Evolutionary conservation across 352 stramenopile species (phyloP).

Genomic region (Pilasporangium apinafurcum): DNA sequence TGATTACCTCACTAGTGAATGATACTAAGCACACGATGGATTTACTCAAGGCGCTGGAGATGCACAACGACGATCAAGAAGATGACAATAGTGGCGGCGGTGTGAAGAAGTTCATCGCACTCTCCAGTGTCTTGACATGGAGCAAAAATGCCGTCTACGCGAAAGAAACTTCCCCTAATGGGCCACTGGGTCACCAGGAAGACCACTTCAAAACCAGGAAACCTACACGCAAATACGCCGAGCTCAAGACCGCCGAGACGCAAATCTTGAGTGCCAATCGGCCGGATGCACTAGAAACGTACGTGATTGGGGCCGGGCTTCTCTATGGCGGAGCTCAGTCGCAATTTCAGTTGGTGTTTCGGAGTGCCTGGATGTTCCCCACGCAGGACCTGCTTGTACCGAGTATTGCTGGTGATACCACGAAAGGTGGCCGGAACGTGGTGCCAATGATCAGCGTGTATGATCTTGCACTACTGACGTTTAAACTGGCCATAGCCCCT

Average conservation of each 20-base stretch:
- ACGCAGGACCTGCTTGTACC: constrained; percentile 48
- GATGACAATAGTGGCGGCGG: constrained; percentile 7
- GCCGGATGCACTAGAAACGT: constrained; percentile 59
- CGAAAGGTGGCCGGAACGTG: constrained; percentile 42
- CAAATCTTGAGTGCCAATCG: constrained; percentile 72
- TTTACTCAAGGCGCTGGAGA: constrained; percentile 62
- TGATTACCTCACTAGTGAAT: constrained; percentile 39
- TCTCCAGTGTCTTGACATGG: constrained; percentile 77
- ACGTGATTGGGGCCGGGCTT: constrained; percentile 63
- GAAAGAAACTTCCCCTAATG: constrained; percentile 25
- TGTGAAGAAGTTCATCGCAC: constrained; percentile 64
- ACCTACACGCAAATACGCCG: constrained; percentile 53
- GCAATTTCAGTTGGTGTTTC: constrained; percentile 57
- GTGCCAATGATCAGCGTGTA: constrained; percentile 83
- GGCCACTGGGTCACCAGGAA: constrained; percentile 42
- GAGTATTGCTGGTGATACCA: constrained; percentile 28
- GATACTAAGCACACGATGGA: constrained; percentile 59
- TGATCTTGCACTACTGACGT: constrained; percentile 57
- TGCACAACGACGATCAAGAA: constrained; percentile 17
- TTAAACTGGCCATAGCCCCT: constrained; percentile 28
- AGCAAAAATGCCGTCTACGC: constrained; percentile 57
- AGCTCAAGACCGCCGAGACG: constrained; percentile 80
- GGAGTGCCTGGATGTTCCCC: constrained; percentile 67
- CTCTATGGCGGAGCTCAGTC: constrained; percentile 76
- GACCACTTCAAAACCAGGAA: constrained; percentile 78